These are phyloP conservation scores for Penicillium canescens DNA, from an alignment of 495 filamentous ascomycete species.

Conservation along the genomic window DNA sequence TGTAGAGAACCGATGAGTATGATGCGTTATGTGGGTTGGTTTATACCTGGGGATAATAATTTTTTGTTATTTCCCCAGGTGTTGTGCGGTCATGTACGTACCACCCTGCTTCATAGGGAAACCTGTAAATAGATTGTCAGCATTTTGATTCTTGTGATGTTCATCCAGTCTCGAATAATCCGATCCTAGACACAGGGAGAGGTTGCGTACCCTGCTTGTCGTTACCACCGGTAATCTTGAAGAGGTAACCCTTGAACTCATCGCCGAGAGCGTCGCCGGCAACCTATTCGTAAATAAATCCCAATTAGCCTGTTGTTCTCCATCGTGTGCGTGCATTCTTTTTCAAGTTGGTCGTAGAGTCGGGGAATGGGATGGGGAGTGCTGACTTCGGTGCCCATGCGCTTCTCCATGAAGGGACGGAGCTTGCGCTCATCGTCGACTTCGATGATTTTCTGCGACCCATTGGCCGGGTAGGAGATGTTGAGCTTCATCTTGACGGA, in stretches of 20 bases:
- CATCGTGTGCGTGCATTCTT: conserved; percentile 11
- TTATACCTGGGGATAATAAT: conserved; percentile 9
- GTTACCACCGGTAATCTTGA: conserved; percentile 97
- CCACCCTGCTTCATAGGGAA: conserved; percentile 99
- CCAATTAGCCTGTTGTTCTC: conserved; percentile 41
- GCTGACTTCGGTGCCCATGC: conserved; percentile 95
- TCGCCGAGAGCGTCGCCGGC: conserved; percentile 89
- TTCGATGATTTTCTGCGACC: conserved; percentile 98
- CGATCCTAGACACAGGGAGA: not conserved
- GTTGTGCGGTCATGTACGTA: conserved; percentile 33
- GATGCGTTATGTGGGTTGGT: conserved; percentile 10
- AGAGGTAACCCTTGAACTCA: conserved; percentile 95
- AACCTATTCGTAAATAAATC: conserved; percentile 38
- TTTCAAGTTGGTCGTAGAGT: conserved; percentile 9
- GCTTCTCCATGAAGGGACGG: conserved; percentile 82
- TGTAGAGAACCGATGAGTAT: conserved; percentile 37
- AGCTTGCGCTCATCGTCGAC: conserved; percentile 96
- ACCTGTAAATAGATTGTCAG: conserved; percentile 46
- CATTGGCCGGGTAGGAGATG: conserved; percentile 97
- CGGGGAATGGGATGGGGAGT: conserved; percentile 21
- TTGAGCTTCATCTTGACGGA: conserved; percentile 83
- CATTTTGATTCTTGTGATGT: conserved; percentile 7
- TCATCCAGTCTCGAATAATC: not conserved
- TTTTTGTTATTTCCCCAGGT: conserved; percentile 7
- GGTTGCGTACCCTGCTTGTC: conserved; percentile 84